phyloP scores from a whole-genome alignment of 2,329 filamentous ascomycete genomes.

The Aureobasidium namibiae region DNA sequence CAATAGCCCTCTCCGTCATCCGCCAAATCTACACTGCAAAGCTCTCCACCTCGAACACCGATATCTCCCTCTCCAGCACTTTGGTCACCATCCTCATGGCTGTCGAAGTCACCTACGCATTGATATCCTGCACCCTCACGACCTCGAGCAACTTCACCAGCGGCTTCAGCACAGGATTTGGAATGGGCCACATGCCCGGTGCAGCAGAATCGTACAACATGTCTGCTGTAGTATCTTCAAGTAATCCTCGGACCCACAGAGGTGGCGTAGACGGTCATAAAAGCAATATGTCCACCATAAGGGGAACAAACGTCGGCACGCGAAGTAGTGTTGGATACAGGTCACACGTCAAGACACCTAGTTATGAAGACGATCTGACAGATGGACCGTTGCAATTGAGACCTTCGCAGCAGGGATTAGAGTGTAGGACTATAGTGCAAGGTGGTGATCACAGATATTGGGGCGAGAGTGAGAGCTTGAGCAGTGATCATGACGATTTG shows the following conservation, averaged over 20 bases:
- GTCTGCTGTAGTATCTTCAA: slow-evolving; percentile 13
- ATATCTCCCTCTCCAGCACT: slow-evolving; percentile 27
- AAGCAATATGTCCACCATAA: not conserved
- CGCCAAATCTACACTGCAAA: slow-evolving; percentile 28
- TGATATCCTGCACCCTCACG: slow-evolving; percentile 35
- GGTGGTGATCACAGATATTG: not conserved
- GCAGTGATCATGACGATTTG: not conserved
- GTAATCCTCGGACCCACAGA: not conserved
- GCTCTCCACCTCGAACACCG: slow-evolving; percentile 17
- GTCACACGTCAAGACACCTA: not conserved
- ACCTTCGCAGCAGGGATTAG: not conserved
- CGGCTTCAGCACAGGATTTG: slow-evolving; percentile 34
- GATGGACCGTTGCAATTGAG: not conserved
- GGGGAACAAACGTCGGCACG: not conserved
- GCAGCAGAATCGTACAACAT: slow-evolving; percentile 23
- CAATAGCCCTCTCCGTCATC: slow-evolving; percentile 27
- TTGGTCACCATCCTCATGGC: slow-evolving; percentile 29
- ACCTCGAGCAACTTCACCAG: slow-evolving; percentile 35
- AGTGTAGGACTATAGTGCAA: not conserved
- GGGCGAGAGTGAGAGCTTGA: not conserved
- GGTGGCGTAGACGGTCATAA: not conserved
- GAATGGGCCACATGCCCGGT: slow-evolving; percentile 23
- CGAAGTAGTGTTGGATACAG: not conserved
- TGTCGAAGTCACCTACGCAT: slow-evolving; percentile 32
- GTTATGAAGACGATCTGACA: not conserved